Conservation (phyloP, 805 yeast genomes). For the Ogataea populi-albae region DNA sequence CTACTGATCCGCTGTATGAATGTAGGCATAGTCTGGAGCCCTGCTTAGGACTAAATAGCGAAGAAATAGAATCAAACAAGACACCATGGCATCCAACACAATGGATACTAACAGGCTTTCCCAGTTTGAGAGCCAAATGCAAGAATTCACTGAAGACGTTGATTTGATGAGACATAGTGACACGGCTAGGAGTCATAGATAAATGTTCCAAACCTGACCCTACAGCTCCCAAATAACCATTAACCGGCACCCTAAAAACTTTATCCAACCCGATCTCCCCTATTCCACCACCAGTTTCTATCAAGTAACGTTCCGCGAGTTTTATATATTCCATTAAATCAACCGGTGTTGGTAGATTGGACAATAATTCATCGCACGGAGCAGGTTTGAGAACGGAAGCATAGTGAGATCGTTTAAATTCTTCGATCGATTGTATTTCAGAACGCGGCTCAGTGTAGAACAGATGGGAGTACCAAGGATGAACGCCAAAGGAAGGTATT, state of each 20-base stretch:
- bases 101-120: conserved; percentile 68
- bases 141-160: conserved; percentile 50
- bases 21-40: conserved; percentile 61
- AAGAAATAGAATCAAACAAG: conserved; percentile 43
- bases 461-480: conserved; percentile 88
- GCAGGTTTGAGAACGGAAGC: conserved; percentile 42
- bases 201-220: conserved; percentile 9
- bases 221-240: conserved; percentile 51
- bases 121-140: conserved; percentile 46
- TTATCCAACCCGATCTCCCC: conserved; percentile 95
- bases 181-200: conserved; percentile 39
- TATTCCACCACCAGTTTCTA: conserved; percentile 38
- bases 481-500: conserved; percentile 66
- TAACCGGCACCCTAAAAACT: conserved; percentile 60
- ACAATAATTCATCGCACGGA: conserved; percentile 39
- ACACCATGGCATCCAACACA: conserved; percentile 78
- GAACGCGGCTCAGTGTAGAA: conserved; percentile 36
- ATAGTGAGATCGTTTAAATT: conserved; percentile 55
- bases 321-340: conserved; percentile 36
- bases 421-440: conserved; percentile 9
- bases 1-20: conserved; percentile 81
- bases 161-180: conserved; percentile 64
- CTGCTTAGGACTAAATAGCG: conserved; percentile 7
- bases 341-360: conserved; percentile 60
- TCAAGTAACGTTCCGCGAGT: conserved; percentile 33